Evolutionary conservation across 2,329 filamentous ascomycete genomes (phyloP).

Genomic region (Domatiomyces globalis): DNA sequence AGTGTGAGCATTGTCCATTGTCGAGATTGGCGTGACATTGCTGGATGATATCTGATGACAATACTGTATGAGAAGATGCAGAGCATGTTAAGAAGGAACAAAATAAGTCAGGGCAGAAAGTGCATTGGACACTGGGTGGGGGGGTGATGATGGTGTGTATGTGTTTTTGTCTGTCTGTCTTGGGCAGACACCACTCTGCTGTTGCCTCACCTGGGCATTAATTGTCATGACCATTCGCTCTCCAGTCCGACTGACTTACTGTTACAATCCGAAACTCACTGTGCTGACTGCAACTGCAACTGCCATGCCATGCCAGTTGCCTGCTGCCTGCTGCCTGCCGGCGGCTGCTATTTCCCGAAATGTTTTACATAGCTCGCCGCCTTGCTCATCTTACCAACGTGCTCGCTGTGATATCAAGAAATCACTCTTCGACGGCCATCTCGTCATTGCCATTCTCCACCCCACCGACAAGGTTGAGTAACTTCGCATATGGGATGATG

Average conservation of each 20-base stretch:
- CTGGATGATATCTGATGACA: neutral
- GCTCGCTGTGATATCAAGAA: neutral
- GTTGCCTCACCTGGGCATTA: neutral
- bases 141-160: too few species aligned
- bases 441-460: constrained; percentile 20
- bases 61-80: neutral
- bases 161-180: neutral
- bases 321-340: neutral
- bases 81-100: neutral
- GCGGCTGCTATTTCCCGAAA: neutral
- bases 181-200: neutral
- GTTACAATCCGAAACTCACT: neutral
- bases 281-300: neutral
- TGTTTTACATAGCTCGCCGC: neutral
- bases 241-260: neutral
- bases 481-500: constrained; percentile 83
- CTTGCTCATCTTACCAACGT: neutral
- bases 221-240: neutral
- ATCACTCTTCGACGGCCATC: constrained; percentile 11
- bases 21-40: neutral
- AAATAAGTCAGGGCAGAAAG: neutral
- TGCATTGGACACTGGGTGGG: neutral
- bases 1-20: neutral
- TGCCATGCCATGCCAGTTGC: neutral
- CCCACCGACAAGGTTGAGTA: constrained; percentile 44